phyloP scores from a whole-genome alignment of 805 yeast genomes.

The Citeromyces matritensis region DNA sequence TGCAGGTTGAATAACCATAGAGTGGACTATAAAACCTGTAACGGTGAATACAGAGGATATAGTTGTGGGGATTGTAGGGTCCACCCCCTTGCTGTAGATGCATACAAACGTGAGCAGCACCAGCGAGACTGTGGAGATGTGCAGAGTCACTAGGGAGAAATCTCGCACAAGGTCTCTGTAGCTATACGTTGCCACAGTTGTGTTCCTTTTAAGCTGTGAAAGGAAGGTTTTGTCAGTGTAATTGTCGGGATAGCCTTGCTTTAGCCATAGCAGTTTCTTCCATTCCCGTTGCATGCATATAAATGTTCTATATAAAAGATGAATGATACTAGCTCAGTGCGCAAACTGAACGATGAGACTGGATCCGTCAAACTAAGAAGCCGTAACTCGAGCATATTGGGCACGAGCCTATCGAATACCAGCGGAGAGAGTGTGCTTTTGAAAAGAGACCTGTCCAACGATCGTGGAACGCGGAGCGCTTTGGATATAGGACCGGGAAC shows the following conservation, averaged over 20 bases:
- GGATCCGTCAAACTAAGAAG: too few relatives aligned
- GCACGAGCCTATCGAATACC: too few relatives aligned
- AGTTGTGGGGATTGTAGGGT: slow-evolving; percentile 25
- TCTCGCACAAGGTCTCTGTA: slow-evolving; percentile 55
- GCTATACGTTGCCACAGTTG: slow-evolving; percentile 57
- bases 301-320: too few relatives aligned
- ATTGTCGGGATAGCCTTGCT: slow-evolving; percentile 83
- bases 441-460: not conserved
- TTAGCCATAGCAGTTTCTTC: slow-evolving; percentile 75
- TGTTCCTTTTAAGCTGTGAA: slow-evolving; percentile 64
- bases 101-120: slow-evolving; percentile 61
- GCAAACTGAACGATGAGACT: not conserved
- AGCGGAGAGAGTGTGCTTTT: not conserved
- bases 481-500: not conserved
- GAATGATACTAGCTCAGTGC: not conserved
- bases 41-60: slow-evolving; percentile 17
- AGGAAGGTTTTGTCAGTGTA: slow-evolving; percentile 74
- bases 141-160: slow-evolving; percentile 51
- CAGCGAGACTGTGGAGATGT: slow-evolving; percentile 45
- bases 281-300: slow-evolving; percentile 19
- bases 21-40: slow-evolving; percentile 17
- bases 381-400: too few relatives aligned
- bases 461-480: not conserved
- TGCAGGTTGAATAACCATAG: slow-evolving; percentile 10
- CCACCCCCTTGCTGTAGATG: slow-evolving; percentile 32